Conservation (phyloP, 139 green algal genomes). For the Desmodesmus armatus region DNA sequence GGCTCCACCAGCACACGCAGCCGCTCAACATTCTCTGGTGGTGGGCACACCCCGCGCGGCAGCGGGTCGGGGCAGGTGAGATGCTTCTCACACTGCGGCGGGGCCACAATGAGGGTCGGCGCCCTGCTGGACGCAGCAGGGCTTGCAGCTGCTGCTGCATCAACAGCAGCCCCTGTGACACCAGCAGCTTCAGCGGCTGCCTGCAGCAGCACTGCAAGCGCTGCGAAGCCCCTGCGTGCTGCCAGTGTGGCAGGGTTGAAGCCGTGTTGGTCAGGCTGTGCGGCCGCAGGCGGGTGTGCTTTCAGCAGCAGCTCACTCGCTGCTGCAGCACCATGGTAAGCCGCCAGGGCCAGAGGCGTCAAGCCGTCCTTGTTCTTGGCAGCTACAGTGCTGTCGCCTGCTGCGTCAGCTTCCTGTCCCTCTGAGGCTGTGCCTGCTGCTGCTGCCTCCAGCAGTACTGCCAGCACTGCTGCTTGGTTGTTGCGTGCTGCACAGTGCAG, state of each 20-base stretch:
- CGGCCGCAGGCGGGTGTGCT: constrained; percentile 7
- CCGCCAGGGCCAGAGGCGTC: constrained; percentile 71
- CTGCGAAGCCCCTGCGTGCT: constrained; percentile 48
- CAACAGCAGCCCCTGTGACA: neutral
- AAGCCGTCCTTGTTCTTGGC: constrained; percentile 62
- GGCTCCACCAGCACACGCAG: constrained; percentile 71
- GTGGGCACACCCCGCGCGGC: constrained; percentile 50
- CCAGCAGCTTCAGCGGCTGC: neutral
- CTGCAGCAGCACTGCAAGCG: constrained; percentile 24
- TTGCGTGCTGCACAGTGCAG: constrained; percentile 75
- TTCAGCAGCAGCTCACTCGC: constrained; percentile 46
- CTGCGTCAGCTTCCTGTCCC: neutral
- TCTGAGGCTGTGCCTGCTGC: neutral
- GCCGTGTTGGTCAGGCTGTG: constrained; percentile 55
- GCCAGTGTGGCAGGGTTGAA: constrained; percentile 58
- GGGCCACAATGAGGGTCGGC: constrained; percentile 74
- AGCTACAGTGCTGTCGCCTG: neutral
- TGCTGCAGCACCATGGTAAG: constrained; percentile 50
- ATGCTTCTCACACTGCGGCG: constrained; percentile 76
- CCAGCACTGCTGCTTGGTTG: constrained; percentile 39
- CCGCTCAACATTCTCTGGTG: constrained; percentile 89
- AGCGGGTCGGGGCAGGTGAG: constrained; percentile 73
- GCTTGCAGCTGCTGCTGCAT: constrained; percentile 2
- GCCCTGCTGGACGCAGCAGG: neutral
- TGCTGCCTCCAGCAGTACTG: constrained; percentile 36